phyloP scores from a whole-genome alignment of 139 green algal genomes.

The Mesostigma viride region DNA sequence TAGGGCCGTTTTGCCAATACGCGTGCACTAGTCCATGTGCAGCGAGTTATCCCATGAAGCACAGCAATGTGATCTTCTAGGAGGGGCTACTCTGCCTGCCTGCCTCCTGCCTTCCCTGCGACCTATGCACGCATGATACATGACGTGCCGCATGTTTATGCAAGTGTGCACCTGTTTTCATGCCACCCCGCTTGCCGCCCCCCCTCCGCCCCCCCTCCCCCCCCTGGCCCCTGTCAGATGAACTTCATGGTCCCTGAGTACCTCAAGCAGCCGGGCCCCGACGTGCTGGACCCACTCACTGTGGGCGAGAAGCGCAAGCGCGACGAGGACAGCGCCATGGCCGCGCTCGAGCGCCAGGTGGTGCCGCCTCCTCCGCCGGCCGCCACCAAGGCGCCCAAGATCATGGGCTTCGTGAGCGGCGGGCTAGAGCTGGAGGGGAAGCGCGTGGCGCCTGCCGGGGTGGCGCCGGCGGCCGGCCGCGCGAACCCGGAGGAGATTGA shows the following conservation, averaged over 20 bases:
- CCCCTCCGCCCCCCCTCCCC: background rate
- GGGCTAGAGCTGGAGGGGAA: constrained; percentile 24
- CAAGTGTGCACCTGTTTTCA: too few relatives aligned
- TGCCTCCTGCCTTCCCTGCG: too few relatives aligned
- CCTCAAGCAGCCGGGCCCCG: constrained; percentile 27
- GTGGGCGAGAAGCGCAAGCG: constrained; percentile 30
- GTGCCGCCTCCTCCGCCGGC: constrained; percentile 15
- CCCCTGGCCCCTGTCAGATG: constrained; percentile 16
- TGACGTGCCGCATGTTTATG: too few relatives aligned
- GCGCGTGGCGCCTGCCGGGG: constrained; percentile 12
- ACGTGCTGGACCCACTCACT: constrained; percentile 15
- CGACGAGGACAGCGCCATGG: constrained; percentile 52
- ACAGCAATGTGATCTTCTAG: too few relatives aligned
- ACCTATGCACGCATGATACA: too few relatives aligned
- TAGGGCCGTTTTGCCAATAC: too few relatives aligned
- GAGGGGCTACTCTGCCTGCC: too few relatives aligned
- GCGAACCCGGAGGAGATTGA: constrained; percentile 89
- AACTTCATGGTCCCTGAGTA: constrained; percentile 73
- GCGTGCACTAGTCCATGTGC: too few relatives aligned
- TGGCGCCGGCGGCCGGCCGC: background rate
- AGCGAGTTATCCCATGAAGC: too few relatives aligned
- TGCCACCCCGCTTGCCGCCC: background rate
- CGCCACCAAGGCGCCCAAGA: constrained; percentile 14
- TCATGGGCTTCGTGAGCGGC: constrained; percentile 50
- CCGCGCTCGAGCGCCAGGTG: constrained; percentile 56